Evolutionary conservation across 768 basidiomycete genomes (phyloP).

Genomic region (Termitomyces sp.): DNA sequence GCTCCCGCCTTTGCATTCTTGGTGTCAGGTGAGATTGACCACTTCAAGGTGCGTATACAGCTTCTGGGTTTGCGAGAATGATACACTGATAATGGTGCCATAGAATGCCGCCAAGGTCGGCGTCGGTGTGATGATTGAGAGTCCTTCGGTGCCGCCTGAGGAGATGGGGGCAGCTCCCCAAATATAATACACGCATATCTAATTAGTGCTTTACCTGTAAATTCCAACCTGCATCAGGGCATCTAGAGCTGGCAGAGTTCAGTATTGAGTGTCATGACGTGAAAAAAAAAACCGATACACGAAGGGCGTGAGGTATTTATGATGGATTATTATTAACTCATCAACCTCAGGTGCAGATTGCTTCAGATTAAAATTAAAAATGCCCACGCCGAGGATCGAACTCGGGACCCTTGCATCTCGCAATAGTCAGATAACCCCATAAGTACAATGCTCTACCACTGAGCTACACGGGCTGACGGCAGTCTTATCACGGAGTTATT

Average conservation of each 20-base stretch:
- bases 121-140: conserved; percentile 97
- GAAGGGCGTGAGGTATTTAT: too few species aligned
- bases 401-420: conserved; percentile 50
- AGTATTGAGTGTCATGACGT: neutral
- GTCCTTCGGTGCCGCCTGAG: conserved; percentile 71
- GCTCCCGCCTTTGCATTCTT: conserved; percentile 93
- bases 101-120: conserved; percentile 94
- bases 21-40: conserved; percentile 95
- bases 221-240: neutral
- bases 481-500: neutral
- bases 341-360: neutral
- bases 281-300: neutral
- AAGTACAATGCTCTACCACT: conserved; percentile 59
- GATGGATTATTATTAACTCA: too few species aligned
- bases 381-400: conserved; percentile 52
- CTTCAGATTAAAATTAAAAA: neutral
- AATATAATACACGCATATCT: conserved; percentile 27
- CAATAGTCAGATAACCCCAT: conserved; percentile 36
- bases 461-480: conserved; percentile 43
- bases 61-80: conserved; percentile 1
- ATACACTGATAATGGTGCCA: neutral
- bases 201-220: conserved; percentile 6
- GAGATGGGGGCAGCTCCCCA: conserved; percentile 65
- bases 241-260: neutral
- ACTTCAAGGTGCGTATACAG: conserved; percentile 73